phyloP scores from a whole-genome alignment of 177 flowering plant genomes.

The Vitis hybrid region DNA sequence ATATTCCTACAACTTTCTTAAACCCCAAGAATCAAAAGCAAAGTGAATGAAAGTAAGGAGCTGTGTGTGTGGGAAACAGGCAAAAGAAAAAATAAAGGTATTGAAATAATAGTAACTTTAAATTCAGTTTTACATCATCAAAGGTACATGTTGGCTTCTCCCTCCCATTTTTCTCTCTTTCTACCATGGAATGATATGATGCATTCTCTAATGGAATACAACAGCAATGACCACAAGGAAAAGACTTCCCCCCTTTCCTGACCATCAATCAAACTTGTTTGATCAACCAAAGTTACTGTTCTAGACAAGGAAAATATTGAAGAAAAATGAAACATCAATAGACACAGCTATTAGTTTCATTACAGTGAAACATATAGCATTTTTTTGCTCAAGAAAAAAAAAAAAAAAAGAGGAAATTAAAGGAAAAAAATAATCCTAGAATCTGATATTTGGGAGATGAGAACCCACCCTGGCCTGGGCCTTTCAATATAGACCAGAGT shows the following conservation, averaged over 20 bases:
- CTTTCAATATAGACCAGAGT: background rate
- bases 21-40: background rate
- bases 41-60: background rate
- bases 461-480: constrained; percentile 5
- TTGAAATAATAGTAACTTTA: constrained; percentile 4
- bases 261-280: no score
- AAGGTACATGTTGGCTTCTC: background rate
- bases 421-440: constrained; percentile 2
- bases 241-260: background rate
- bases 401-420: background rate
- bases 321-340: background rate
- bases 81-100: background rate
- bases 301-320: background rate
- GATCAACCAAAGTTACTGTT: background rate
- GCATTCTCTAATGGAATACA: background rate
- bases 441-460: background rate
- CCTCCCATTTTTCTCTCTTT: background rate
- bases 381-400: background rate
- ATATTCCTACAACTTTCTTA: background rate
- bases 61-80: background rate
- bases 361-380: constrained; percentile 3
- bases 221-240: background rate
- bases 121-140: constrained; percentile 9
- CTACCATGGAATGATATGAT: background rate
- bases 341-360: constrained; percentile 4